Conservation (phyloP, 345 rosid species). For the Populus euphratica region DNA sequence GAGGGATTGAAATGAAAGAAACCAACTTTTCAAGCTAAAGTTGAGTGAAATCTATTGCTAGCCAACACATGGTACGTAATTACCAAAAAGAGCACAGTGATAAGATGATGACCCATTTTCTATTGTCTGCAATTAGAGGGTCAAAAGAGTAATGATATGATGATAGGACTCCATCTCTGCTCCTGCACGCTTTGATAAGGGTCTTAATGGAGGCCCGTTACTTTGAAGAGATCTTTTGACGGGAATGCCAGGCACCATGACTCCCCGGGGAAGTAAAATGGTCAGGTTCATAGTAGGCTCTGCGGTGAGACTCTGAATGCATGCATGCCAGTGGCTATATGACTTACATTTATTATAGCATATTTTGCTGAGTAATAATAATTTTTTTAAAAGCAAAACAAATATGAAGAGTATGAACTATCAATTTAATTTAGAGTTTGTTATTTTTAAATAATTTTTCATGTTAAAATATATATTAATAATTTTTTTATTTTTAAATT, state of each 20-base stretch:
- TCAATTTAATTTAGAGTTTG: no score
- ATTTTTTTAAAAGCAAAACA: no score
- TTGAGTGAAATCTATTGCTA: neutral
- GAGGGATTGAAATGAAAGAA: neutral
- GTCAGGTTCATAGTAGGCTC: constrained; percentile 16
- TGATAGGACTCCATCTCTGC: neutral
- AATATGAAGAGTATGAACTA: no score
- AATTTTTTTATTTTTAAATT: no score
- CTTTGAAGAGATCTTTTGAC: constrained; percentile 18
- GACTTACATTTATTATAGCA: no score
- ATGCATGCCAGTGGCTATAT: neutral
- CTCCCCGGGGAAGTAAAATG: constrained; percentile 5
- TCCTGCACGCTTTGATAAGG: neutral
- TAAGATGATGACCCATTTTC: constrained; percentile 38
- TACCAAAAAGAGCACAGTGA: neutral
- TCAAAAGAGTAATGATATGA: constrained; percentile 7
- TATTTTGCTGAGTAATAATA: no score
- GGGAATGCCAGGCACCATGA: constrained; percentile 20
- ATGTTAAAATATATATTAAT: no score
- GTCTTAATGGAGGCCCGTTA: constrained; percentile 28
- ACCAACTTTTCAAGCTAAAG: neutral
- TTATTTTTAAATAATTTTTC: no score
- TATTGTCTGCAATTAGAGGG: constrained; percentile 29
- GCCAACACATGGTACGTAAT: neutral
- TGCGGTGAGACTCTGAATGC: neutral